A percentile compares a stretch with the other conserved stretches of the same genome.
Conservation (phyloP, 148 eudicot genomes). For the Talinum fruticosum region DNA sequence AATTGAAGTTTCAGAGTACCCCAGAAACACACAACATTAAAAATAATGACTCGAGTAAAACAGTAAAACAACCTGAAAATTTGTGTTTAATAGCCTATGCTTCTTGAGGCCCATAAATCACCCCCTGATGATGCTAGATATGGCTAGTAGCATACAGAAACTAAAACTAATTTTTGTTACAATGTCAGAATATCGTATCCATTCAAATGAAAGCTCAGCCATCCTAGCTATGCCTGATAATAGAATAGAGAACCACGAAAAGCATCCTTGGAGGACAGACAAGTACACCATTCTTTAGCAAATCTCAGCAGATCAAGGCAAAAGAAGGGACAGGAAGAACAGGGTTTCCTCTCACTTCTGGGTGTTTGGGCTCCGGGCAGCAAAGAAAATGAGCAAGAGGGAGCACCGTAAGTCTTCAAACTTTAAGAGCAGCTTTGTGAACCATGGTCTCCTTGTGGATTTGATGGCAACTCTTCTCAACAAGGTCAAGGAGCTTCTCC, state of each 20-base stretch:
- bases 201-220: not conserved
- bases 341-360: slow-evolving; percentile 1
- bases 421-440: slow-evolving; percentile 76
- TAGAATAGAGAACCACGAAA: not conserved
- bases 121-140: not conserved
- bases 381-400: not conserved
- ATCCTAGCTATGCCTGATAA: not conserved
- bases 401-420: slow-evolving; percentile 23
- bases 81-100: not conserved
- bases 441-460: slow-evolving; percentile 99
- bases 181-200: not conserved
- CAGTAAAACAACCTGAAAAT: not conserved
- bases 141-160: not conserved
- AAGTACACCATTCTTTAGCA: not conserved
- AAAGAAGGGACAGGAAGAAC: not conserved
- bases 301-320: not conserved
- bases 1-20: not conserved
- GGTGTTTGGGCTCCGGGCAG: not conserved
- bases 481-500: slow-evolving; percentile 94
- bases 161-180: not conserved
- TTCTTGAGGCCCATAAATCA: not conserved
- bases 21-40: not conserved
- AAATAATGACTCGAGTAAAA: too few species aligned
- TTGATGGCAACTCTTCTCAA: slow-evolving; percentile 99
- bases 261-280: not conserved